Evolutionary conservation across 306 rosid genomes (phyloP).

Genomic region (Dryas alaskensis): DNA sequence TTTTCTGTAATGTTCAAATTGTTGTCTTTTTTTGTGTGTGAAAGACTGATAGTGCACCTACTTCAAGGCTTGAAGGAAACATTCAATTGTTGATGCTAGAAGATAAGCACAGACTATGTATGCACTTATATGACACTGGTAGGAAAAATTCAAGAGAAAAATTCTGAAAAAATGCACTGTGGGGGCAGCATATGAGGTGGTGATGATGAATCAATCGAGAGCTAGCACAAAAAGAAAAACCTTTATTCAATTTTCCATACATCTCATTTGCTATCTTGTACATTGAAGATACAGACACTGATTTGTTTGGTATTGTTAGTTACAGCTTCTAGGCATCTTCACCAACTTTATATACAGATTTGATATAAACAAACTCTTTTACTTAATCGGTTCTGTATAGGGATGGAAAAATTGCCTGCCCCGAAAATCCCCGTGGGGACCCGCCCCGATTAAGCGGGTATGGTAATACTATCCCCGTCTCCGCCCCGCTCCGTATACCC

Average conservation of each 20-base stretch:
- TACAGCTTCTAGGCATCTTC: not conserved
- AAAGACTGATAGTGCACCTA: not conserved
- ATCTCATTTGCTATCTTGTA: too few relatives aligned
- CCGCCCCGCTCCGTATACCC: too few relatives aligned
- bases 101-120: constrained; percentile 2
- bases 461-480: too few relatives aligned
- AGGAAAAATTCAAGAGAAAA: not conserved
- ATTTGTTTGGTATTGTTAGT: not conserved
- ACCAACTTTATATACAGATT: not conserved
- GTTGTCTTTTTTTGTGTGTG: not conserved
- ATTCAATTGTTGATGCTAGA: not conserved
- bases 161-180: not conserved
- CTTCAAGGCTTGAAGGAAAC: constrained; percentile 20
- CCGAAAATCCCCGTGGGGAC: too few relatives aligned
- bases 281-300: too few relatives aligned
- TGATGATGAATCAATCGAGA: too few relatives aligned
- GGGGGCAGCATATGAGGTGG: not conserved
- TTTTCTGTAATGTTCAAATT: not conserved
- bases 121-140: not conserved
- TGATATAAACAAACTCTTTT: not conserved
- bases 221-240: too few relatives aligned
- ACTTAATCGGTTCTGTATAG: too few relatives aligned
- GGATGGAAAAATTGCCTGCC: too few relatives aligned
- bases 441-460: too few relatives aligned
- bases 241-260: too few relatives aligned